These are phyloP conservation scores for Cercospora sp. DNA, from an alignment of 2,329 filamentous ascomycete species.

Conservation along the genomic window DNA sequence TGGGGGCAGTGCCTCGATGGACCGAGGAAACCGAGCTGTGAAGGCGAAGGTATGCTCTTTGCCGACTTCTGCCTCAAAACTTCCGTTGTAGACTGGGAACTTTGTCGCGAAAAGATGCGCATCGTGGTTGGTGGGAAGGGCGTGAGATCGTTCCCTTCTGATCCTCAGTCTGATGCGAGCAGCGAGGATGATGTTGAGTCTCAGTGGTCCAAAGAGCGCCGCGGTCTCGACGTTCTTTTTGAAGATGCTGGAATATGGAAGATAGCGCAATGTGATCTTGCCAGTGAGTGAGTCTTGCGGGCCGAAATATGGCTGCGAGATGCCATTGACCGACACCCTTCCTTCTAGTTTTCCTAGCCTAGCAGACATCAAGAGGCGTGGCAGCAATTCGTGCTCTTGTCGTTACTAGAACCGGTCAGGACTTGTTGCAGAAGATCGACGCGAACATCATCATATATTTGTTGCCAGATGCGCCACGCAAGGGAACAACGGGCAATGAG, in stretches of 20 bases:
- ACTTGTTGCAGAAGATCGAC: background rate
- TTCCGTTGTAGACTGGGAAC: slow-evolving; percentile 20
- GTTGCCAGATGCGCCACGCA: background rate
- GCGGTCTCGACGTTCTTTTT: slow-evolving; percentile 22
- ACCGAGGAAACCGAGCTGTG: slow-evolving; percentile 14
- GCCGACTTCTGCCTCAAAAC: slow-evolving; percentile 22
- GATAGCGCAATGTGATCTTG: slow-evolving; percentile 18
- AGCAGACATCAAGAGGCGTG: background rate
- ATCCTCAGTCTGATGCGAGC: slow-evolving; percentile 20
- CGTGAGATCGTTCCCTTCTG: slow-evolving; percentile 17
- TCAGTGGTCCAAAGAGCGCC: slow-evolving; percentile 24
- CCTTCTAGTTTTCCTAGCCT: slow-evolving; percentile 22
- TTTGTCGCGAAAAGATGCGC: slow-evolving; percentile 13
- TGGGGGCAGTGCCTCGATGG: slow-evolving; percentile 17
- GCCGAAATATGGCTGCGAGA: slow-evolving; percentile 19
- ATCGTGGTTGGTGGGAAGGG: slow-evolving; percentile 23
- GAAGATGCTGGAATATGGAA: slow-evolving; percentile 17
- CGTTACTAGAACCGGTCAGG: background rate
- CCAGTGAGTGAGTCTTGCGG: slow-evolving; percentile 21
- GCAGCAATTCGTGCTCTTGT: background rate
- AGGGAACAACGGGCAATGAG: background rate
- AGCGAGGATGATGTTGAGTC: slow-evolving; percentile 15
- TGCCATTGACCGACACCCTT: slow-evolving; percentile 14
- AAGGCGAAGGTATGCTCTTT: slow-evolving; percentile 19
- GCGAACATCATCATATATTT: background rate